Base-by-base conservation (phyloP, 192 early-diverging fungal species). In the Oehlia diaphana region DNA sequence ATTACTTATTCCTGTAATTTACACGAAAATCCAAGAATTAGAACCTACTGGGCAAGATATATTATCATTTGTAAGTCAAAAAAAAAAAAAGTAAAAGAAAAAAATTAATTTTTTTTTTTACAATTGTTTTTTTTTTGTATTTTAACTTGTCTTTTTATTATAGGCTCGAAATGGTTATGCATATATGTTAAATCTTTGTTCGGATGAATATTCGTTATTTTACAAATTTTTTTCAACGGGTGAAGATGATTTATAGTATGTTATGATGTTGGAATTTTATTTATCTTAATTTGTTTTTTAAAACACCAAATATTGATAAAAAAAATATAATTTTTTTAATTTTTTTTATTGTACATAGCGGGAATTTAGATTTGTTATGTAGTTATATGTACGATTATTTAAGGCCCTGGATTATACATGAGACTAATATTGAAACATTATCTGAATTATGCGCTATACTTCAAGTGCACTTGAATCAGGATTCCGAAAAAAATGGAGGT, bases 381-480 rank as follows among this genome's bases (percentile, higher is more conserved):
- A 88, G 89, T 58, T 86, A 92, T 74, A 86, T 99, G 19, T 94
- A 96, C 78, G 93, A 97, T 72, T 90, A 93, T 39, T 86, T 97
- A 28, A 91, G 97, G 5, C 96, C 96, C 35, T 84, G 93, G 12
- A 95, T 99, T 64, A 93, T 98, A 75, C 92, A 94, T 77, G 95
- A 97, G 79, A 85, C 88, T 21, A 86, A 90, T 42, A 96, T 98
- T 21, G 92, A 92, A 42, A 88, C 89, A 23, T 87, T 99, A 10
- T 94, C 96, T 0, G 95, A 93, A 35, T 83, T 99, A 6, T 96
- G 94, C 73, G 86, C 90, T 21, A 86, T 93, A 42, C 88, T 96
- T 66, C 83, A 89, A 33, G 83, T 92, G 26, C 88, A 94, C 81
- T 74, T 84, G 78, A 87, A 81, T 74, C 77, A 83, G 81, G 80